These are phyloP conservation scores for Waltiozyma sp. DNA, from an alignment of 1,139 yeast species.

Conservation along the genomic window DNA sequence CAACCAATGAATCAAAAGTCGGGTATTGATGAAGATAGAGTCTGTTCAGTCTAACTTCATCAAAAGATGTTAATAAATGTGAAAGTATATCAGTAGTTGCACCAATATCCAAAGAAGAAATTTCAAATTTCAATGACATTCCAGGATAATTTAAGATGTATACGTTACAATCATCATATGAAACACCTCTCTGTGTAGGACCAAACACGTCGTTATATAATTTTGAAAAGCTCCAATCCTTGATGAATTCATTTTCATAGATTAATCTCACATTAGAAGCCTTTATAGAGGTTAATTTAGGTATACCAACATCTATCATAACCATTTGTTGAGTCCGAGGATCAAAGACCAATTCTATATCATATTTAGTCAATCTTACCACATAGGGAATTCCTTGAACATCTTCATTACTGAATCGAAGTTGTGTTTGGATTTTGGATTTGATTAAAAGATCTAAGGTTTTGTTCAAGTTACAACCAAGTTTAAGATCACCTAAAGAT, in stretches of 20 bases:
- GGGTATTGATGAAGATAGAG: not conserved
- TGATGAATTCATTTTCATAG: conserved; percentile 2
- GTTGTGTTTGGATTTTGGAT: not conserved
- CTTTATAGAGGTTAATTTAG: not conserved
- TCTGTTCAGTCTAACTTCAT: not conserved
- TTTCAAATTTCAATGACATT: not conserved
- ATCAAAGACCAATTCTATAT: conserved; percentile 30
- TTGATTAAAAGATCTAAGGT: not conserved
- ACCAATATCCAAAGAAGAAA: not conserved
- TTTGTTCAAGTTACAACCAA: not conserved
- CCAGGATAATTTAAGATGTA: not conserved
- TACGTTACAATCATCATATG: not conserved
- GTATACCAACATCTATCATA: conserved; percentile 31
- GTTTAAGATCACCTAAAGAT: not conserved
- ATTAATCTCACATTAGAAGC: not conserved
- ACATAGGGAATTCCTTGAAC: not conserved
- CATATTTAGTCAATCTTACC: conserved; percentile 3
- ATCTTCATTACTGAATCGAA: not conserved
- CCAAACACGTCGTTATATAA: conserved; percentile 30
- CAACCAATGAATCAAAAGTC: not conserved
- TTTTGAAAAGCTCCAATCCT: conserved; percentile 13
- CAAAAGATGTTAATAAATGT: not conserved
- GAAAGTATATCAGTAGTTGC: not conserved
- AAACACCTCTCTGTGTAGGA: not conserved
- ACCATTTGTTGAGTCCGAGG: conserved; percentile 30